Base-by-base conservation (phyloP, 1,284 basidiomycete species). In the Cryptococcus floricola region DNA sequence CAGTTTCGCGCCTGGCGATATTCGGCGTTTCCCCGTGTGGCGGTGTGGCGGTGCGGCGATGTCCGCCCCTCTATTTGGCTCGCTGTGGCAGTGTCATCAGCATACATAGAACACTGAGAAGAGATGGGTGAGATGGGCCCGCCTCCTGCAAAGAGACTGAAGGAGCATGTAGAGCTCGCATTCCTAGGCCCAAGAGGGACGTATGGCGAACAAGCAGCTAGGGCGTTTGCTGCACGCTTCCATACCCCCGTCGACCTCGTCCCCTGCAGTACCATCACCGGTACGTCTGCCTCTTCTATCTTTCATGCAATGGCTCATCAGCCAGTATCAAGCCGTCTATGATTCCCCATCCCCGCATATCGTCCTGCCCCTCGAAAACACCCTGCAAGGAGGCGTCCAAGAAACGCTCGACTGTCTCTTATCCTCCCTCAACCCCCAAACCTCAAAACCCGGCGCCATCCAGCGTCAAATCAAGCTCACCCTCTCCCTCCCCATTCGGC, bases 111-210 rank as follows among this genome's bases (percentile, higher is more conserved):
- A 31, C 4, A 31, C n/a, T n/a, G n/a, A n/a, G n/a, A n/a, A n/a
- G n/a, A n/a, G n/a, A n/a, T n/a, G n/a, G n/a, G n/a, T n/a, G 31
- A 31, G 31, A 31, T 31, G 44, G 23, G 13, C 44, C 18, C 6
- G 14, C 44, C 19, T 2, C 44, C 44, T 4, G 10, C 9, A 6
- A 25, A 27, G 16, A n/a, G 44, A 46, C n/a, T 2, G 44, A 46
- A 5, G 25, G 13, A 9, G 14, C n/a, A 16, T 14, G 27, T 46
- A 5, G 43, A 41, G 18, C 54, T 74, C 18, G 75, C 72, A 28
- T 77, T 70, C 50, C 70, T 77, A 14, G 76, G 76, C 28, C 76
- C 76, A n/a, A 49, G 54, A 16, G 74, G 75, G 18, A 77, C 76
- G 9, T 77, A 77, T 51, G 73, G 75, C 27, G 69, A 76, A 52